A percentile compares a stretch with the other conserved stretches of the same genome.
Conservation (phyloP, 257 asterid genomes). For the Coffea canephora region DNA sequence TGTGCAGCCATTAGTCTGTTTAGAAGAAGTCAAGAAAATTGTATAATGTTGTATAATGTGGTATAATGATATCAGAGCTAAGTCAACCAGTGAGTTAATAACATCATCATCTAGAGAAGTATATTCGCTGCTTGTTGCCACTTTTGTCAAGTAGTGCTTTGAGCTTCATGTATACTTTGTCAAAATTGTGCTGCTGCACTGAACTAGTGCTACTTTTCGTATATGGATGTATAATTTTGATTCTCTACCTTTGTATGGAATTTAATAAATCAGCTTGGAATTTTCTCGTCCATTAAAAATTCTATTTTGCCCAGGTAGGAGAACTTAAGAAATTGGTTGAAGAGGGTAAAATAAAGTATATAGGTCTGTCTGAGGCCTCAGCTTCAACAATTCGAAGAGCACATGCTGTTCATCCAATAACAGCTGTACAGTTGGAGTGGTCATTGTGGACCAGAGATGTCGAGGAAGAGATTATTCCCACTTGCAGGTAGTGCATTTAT, state of each 20-base stretch:
- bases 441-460: slow-evolving; percentile 31
- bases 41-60: background rate
- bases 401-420: slow-evolving; percentile 36
- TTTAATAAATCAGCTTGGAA: background rate
- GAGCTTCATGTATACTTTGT: background rate
- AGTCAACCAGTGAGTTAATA: background rate
- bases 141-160: background rate
- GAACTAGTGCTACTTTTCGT: background rate
- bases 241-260: background rate
- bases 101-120: background rate
- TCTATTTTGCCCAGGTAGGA: slow-evolving; percentile 45
- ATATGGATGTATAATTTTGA: background rate
- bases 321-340: slow-evolving; percentile 72
- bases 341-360: slow-evolving; percentile 72
- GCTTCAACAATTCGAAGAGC: slow-evolving; percentile 39
- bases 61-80: background rate
- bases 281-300: background rate
- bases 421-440: slow-evolving; percentile 39
- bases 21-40: background rate
- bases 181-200: background rate
- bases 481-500: slow-evolving; percentile 23
- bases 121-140: background rate
- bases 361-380: slow-evolving; percentile 53
- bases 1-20: background rate
- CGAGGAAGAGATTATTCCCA: slow-evolving; percentile 37